These are phyloP conservation scores for Phialemoniopsis sp. DNA, from an alignment of 2,329 filamentous ascomycete genomes.

Conservation along the genomic window DNA sequence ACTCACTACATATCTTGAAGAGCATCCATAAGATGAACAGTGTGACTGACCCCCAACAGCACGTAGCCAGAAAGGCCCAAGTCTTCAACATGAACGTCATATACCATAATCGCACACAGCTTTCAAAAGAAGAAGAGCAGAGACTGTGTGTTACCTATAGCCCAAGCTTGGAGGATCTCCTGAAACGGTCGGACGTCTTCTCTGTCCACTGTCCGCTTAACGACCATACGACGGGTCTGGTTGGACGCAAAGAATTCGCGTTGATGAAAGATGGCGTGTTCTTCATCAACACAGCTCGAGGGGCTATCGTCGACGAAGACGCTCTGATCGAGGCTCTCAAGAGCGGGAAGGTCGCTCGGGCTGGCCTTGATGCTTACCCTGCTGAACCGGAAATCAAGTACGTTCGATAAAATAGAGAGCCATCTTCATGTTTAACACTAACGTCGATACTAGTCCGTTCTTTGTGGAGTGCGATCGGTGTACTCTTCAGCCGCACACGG, in stretches of 20 bases:
- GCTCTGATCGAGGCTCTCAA: slow-evolving; percentile 43
- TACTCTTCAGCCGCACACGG: slow-evolving; percentile 38
- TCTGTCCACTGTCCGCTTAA: slow-evolving; percentile 35
- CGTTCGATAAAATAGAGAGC: too few species aligned
- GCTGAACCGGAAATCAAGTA: slow-evolving; percentile 36
- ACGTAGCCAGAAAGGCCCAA: slow-evolving; percentile 30
- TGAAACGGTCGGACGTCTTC: slow-evolving; percentile 34
- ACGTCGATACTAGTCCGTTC: too few species aligned
- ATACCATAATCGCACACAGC: slow-evolving; percentile 35
- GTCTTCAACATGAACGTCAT: slow-evolving; percentile 37
- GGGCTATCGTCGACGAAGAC: slow-evolving; percentile 41
- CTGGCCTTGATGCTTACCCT: slow-evolving; percentile 43
- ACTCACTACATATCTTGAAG: not conserved
- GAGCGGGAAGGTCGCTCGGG: slow-evolving; percentile 37
- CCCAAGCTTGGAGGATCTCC: slow-evolving; percentile 28
- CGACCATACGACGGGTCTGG: slow-evolving; percentile 22
- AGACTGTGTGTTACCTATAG: slow-evolving; percentile 29
- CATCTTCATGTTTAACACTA: too few species aligned
- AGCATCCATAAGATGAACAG: not conserved
- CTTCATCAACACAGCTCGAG: slow-evolving; percentile 47
- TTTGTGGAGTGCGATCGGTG: slow-evolving; percentile 34
- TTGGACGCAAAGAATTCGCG: slow-evolving; percentile 14
- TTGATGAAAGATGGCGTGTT: slow-evolving; percentile 42
- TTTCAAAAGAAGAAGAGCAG: slow-evolving; percentile 26
- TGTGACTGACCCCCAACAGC: slow-evolving; percentile 7